Evolutionary conservation across 2,329 filamentous ascomycete genomes (phyloP).

Genomic region (Curvularia lunata): DNA sequence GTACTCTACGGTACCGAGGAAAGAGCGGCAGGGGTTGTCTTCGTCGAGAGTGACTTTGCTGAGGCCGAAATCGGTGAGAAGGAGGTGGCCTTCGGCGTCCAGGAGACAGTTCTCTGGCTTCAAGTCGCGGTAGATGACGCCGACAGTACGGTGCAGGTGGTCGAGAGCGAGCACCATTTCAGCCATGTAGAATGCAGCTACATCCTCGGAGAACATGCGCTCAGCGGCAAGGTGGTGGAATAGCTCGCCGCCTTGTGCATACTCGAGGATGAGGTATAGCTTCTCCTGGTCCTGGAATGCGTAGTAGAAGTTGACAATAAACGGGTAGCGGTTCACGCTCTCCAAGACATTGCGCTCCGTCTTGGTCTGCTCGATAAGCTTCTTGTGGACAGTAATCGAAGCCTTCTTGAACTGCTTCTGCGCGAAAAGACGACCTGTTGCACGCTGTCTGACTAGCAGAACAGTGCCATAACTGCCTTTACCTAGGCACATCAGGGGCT

Average conservation of each 20-base stretch:
- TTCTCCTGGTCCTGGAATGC: conserved; percentile 98
- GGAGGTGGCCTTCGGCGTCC: conserved; percentile 86
- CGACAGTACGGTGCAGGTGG: conserved; percentile 88
- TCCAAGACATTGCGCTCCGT: conserved; percentile 95
- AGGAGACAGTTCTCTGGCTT: conserved; percentile 98
- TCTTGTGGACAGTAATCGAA: conserved; percentile 92
- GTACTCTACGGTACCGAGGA: conserved; percentile 95
- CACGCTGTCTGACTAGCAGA: conserved; percentile 85
- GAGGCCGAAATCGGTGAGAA: conserved; percentile 95
- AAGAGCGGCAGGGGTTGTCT: conserved; percentile 77
- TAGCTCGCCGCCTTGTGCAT: conserved; percentile 94
- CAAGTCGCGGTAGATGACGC: conserved; percentile 94
- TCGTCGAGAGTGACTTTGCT: conserved; percentile 89
- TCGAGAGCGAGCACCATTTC: conserved; percentile 95
- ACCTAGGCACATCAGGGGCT: conserved; percentile 87
- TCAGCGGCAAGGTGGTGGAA: conserved; percentile 95
- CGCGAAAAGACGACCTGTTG: conserved; percentile 87
- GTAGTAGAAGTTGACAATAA: conserved; percentile 97
- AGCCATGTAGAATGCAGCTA: conserved; percentile 96
- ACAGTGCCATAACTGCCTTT: conserved; percentile 98
- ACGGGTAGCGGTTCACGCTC: conserved; percentile 93
- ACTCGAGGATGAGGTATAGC: conserved; percentile 95
- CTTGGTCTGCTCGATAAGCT: conserved; percentile 94
- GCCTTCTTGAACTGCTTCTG: conserved; percentile 99
- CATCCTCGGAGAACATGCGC: conserved; percentile 91